Evolutionary conservation across 306 rosid species (phyloP), one percentile per base, ranked within the genome.

Genomic region (Neltuma alba): DNA sequence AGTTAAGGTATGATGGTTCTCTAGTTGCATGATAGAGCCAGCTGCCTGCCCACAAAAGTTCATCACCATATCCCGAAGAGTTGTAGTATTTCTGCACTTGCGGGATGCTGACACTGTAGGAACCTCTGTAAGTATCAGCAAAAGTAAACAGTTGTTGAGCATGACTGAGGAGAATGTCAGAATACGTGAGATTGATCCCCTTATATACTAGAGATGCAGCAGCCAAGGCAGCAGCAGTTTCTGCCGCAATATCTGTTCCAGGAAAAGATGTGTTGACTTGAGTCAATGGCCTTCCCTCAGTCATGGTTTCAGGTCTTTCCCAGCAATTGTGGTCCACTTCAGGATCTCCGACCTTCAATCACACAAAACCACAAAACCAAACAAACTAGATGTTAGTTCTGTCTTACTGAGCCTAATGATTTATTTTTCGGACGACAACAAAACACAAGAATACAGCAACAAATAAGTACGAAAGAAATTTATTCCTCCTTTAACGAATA

Each of bases 181-280:
- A 92, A 70, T 90, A 89, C 5, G 89, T 25, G 14, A 69, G 70
- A 72, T 90, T 45, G 20, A 63, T 70, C 21, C 80, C 48, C 85
- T 80, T 87, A 82, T 89, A 92, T 67, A 89, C 92, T 8, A 90
- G 85, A 81, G 95, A 89, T 31, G 95, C 89, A 3, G 94, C 86
- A 40, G 97, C 92, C 84, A 92, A 75, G 40, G 95, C 90, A 33
- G 95, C 97, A 4, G 93, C 89, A 11, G 93, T 89, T 87, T 92
- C 93, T 25, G 97, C 97, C 9, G 88, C 93, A 69, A 88, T 89
- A 60, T 92, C 97, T 81, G 95, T 78, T 83, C 97, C 92, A n/a
- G 94, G 97, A 76, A 72, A 87, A 6, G 92, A 83, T 82, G 88
- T 77, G 76, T 92, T 92, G 47, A 90, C 78, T 75, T 87, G 89